Evolutionary conservation across 768 basidiomycete species (phyloP), one percentile per base, ranked within the genome.

Genomic region (Boletus speciosus): DNA sequence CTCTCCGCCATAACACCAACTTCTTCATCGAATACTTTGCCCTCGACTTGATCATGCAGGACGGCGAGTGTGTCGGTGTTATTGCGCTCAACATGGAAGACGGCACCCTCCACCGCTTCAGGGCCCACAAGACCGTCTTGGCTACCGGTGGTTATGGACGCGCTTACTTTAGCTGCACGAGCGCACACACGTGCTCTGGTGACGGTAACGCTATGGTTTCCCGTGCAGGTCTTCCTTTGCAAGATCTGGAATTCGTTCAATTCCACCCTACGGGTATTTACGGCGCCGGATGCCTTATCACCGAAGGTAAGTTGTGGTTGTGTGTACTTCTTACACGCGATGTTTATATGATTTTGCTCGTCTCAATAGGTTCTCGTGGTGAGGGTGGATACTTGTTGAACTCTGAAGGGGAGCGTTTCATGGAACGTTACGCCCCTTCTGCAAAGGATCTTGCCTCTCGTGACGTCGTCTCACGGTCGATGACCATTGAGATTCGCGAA

Each of bases 21-120:
- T 99, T 98, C 76, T 99, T 99, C 79, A 98, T 99, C 73, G 97
- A 99, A 73, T 99, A 96, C 75, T 98, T 99, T 71, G 97, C 96
- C n/a, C 83, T 96, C 53, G 97, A 99, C 71, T 78, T 99, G 56
- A 93, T 99, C 71, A 99, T 99, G 97, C 81, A 98, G 71, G 93
- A 90, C 59, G 97, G 95, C 63, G 93, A 98, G 74, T 99, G 97
- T 78, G 95, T 99, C 54, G 97, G 97, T 76, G 97, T 99, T 48
- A 90, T 98, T 69, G 97, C 97, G 14, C 82, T 98, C 61, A 99
- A 98, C 80, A 96, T 98, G 93, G 97, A 99, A 76, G 97, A 98
- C 63, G 97, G 97, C 51, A 99, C 97, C 15, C 84, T 99, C 25
- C 97, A 99, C 71, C 89, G 97, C 43, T 99, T 99, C 88, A 85